phyloP scores from a whole-genome alignment of 495 filamentous ascomycete species.

The Penicillium canariense region DNA sequence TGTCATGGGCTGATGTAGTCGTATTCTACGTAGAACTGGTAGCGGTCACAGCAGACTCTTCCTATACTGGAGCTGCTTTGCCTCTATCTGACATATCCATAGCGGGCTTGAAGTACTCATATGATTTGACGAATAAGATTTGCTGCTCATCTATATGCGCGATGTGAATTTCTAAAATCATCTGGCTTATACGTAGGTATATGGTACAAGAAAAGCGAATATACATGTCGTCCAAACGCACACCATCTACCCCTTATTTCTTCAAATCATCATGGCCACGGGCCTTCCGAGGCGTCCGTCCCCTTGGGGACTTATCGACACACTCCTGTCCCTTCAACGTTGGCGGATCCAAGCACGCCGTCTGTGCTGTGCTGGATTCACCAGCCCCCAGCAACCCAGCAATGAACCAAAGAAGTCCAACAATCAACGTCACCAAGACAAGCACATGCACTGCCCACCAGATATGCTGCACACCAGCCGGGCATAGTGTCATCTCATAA shows the following conservation, averaged over 20 bases:
- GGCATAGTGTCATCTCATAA: conserved; percentile 74
- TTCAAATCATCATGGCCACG: neutral
- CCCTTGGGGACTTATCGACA: neutral
- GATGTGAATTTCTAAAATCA: no score
- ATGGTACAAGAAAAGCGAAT: conserved; percentile 1
- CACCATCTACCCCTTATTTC: neutral
- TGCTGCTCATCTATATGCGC: neutral
- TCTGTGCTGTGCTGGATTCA: neutral
- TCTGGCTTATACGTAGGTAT: no score
- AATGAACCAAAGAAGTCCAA: conserved; percentile 16
- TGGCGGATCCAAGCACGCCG: neutral
- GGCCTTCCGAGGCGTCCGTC: neutral
- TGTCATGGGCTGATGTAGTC: neutral
- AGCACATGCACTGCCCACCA: conserved; percentile 90
- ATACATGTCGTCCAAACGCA: conserved; percentile 4
- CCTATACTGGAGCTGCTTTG: neutral
- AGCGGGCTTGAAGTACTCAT: neutral
- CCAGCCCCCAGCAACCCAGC: neutral
- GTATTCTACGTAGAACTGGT: neutral
- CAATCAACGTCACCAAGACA: conserved; percentile 53
- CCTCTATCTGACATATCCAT: neutral
- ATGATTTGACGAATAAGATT: neutral
- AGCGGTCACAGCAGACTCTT: neutral
- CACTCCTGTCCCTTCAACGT: neutral
- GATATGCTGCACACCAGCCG: conserved; percentile 79